phyloP scores from a whole-genome alignment of 345 rosid species.

The Arabis hirsuta region DNA sequence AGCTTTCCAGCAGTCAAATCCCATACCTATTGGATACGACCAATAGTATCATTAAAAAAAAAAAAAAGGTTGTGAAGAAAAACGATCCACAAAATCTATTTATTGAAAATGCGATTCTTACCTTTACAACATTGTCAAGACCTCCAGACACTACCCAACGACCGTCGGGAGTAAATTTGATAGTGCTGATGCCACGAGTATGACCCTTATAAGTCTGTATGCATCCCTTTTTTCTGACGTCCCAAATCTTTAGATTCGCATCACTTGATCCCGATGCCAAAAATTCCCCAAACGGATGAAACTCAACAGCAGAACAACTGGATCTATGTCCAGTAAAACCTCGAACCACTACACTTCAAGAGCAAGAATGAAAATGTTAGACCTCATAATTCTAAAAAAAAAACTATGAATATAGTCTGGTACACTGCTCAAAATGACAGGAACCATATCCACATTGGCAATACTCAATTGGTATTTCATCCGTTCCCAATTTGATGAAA shows the following conservation, averaged over 20 bases:
- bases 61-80: conserved; percentile 14
- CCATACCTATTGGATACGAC: conserved; percentile 40
- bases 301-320: conserved; percentile 84
- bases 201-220: conserved; percentile 97
- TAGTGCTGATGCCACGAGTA: conserved; percentile 73
- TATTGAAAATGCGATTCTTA: conserved; percentile 39
- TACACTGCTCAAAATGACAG: background rate
- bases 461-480: background rate
- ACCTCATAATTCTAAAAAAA: conserved; percentile 29
- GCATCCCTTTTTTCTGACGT: conserved; percentile 93
- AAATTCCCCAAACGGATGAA: conserved; percentile 98
- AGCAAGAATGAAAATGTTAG: conserved; percentile 57
- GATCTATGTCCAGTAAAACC: conserved; percentile 96
- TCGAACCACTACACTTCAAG: conserved; percentile 99
- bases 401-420: background rate
- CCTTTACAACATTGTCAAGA: conserved; percentile 89
- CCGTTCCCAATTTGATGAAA: background rate
- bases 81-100: conserved; percentile 1
- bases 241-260: conserved; percentile 87
- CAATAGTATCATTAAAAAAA: conserved; percentile 2
- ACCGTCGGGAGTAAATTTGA: conserved; percentile 95
- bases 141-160: conserved; percentile 99
- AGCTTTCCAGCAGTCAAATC: conserved; percentile 99
- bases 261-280: conserved; percentile 94
- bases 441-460: background rate